These are phyloP conservation scores for Delphinella strobiligena DNA, from an alignment of 2,329 filamentous ascomycete species.

Conservation along the genomic window DNA sequence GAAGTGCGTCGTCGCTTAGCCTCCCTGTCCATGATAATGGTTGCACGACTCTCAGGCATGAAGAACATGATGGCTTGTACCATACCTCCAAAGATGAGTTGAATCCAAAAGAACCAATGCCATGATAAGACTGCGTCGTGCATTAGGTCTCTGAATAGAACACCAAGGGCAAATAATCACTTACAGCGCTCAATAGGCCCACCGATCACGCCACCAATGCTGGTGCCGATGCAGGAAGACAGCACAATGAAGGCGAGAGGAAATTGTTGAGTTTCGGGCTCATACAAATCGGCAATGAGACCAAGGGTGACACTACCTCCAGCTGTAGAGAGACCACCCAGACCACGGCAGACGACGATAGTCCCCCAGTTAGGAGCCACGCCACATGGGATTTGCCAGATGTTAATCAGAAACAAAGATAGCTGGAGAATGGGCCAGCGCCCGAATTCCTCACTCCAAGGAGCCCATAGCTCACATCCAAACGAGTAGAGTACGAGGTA, in stretches of 20 bases:
- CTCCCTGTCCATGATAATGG: constrained; percentile 73
- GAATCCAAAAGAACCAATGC: constrained; percentile 76
- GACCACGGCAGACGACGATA: constrained; percentile 30
- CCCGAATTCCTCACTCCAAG: constrained; percentile 75
- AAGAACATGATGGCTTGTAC: constrained; percentile 48
- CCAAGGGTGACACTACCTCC: constrained; percentile 54
- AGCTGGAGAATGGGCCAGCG: constrained; percentile 64
- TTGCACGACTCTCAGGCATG: constrained; percentile 67
- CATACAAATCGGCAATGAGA: constrained; percentile 53
- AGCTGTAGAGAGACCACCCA: constrained; percentile 37
- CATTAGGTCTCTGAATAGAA: constrained; percentile 3
- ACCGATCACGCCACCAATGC: constrained; percentile 9
- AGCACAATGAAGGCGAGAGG: constrained; percentile 40
- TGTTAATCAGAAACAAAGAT: constrained; percentile 62
- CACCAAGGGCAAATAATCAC: not conserved
- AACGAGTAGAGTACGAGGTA: constrained; percentile 74
- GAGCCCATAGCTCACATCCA: constrained; percentile 79
- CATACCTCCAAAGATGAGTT: constrained; percentile 63
- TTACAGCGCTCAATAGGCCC: constrained; percentile 6
- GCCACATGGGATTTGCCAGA: constrained; percentile 55
- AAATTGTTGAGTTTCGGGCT: constrained; percentile 44
- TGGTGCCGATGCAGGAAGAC: constrained; percentile 10
- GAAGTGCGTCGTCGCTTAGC: constrained; percentile 52
- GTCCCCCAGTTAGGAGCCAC: constrained; percentile 30
- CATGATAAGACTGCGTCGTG: constrained; percentile 38